phyloP scores from a whole-genome alignment of 208 protist species.

The Leishmania martiniquensis region DNA sequence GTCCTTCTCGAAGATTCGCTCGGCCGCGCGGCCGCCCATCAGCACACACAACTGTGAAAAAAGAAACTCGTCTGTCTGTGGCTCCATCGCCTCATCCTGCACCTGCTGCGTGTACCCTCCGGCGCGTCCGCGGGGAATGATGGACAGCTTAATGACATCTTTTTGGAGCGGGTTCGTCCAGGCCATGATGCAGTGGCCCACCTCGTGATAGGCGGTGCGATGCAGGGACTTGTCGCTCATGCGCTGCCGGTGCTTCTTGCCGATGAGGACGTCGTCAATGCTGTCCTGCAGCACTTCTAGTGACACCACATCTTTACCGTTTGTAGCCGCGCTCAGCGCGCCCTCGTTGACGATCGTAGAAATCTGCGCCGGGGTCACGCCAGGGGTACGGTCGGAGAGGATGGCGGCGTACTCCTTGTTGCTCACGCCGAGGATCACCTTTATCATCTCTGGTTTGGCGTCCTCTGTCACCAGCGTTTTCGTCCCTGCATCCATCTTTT shows the following conservation, averaged over 20 bases:
- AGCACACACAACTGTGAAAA: conserved; percentile 92
- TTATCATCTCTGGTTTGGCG: conserved; percentile 40
- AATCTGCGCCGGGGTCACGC: conserved; percentile 95
- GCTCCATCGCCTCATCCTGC: conserved; percentile 90
- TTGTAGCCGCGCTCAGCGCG: conserved; percentile 89
- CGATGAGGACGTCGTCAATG: conserved; percentile 94
- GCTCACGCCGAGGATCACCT: conserved; percentile 81
- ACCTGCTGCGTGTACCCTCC: conserved; percentile 94
- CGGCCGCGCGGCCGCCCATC: conserved; percentile 89
- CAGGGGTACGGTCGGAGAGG: conserved; percentile 91
- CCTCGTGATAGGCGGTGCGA: conserved; percentile 98
- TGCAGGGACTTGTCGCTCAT: conserved; percentile 84
- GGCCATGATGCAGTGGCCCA: conserved; percentile 97
- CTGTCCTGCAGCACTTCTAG: conserved; percentile 79
- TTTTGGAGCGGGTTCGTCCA: conserved; percentile 89
- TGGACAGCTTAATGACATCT: conserved; percentile 93
- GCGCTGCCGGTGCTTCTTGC: conserved; percentile 93
- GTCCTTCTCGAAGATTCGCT: conserved; percentile 86
- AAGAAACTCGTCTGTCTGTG: conserved; percentile 85
- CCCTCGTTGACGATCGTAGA: conserved; percentile 98
- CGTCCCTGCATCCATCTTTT: neutral
- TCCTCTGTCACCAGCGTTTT: conserved; percentile 41
- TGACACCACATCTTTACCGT: conserved; percentile 75
- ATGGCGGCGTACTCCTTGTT: conserved; percentile 77
- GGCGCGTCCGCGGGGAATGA: conserved; percentile 89